A percentile compares a stretch with the other conserved stretches of the same genome.
These are phyloP conservation scores for Talaromyces trachyspermus DNA, from an alignment of 495 filamentous ascomycete genomes.

Conservation along the genomic window DNA sequence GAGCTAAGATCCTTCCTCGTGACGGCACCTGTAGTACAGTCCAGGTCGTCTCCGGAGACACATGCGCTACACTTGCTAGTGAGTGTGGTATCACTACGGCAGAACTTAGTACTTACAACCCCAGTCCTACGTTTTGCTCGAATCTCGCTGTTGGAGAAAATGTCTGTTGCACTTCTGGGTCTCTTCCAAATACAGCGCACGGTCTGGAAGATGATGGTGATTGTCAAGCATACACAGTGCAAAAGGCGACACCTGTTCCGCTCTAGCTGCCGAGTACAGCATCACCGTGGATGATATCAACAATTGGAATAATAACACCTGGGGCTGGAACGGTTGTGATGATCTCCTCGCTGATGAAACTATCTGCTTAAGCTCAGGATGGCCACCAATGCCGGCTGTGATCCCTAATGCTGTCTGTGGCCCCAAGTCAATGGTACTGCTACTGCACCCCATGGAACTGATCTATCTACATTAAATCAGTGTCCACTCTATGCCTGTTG, in stretches of 20 bases:
- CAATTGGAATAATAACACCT: slow-evolving; percentile 28
- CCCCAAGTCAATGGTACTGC: slow-evolving; percentile 32
- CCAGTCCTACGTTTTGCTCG: slow-evolving; percentile 24
- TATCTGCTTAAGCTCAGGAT: slow-evolving; percentile 45
- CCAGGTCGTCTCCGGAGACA: slow-evolving; percentile 24
- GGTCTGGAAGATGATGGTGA: slow-evolving; percentile 31
- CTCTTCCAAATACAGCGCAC: slow-evolving; percentile 27
- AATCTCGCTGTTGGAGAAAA: slow-evolving; percentile 23
- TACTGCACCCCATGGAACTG: slow-evolving; percentile 2
- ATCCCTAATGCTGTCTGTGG: slow-evolving; percentile 36
- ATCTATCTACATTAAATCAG: slow-evolving; percentile 15
- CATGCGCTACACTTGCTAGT: slow-evolving; percentile 29
- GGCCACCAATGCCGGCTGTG: slow-evolving; percentile 35
- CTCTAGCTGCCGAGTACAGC: no score
- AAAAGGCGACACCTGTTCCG: no score
- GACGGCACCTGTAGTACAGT: background rate
- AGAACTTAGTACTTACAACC: slow-evolving; percentile 35
- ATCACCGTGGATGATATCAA: no score
- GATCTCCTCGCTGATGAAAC: slow-evolving; percentile 13
- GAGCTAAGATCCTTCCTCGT: no score
- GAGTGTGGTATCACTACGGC: slow-evolving; percentile 31
- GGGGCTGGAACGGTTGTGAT: slow-evolving; percentile 43
- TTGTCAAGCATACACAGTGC: slow-evolving; percentile 31
- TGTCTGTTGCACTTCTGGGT: slow-evolving; percentile 43
- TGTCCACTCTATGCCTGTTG: slow-evolving; percentile 25